Evolutionary conservation across 345 rosid species (phyloP), one percentile per base, ranked within the genome.

Genomic region (Syzygium grande): DNA sequence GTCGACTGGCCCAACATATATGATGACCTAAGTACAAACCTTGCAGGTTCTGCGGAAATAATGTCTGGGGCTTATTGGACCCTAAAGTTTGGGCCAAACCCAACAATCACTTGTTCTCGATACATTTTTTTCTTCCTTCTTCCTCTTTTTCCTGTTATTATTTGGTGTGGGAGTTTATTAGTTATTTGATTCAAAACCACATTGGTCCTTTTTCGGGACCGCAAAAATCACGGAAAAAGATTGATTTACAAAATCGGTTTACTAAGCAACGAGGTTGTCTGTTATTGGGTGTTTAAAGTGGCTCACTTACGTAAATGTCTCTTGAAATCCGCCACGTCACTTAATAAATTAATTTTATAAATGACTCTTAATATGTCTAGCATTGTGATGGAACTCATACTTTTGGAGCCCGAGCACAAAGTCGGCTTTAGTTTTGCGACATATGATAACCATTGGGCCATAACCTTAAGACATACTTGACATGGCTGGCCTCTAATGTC

Each of bases 241-340:
- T 73, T 17, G 80, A 68, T 38, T 23, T 19, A 38, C 25, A 58
- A 58, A 23, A 58, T 23, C 6, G 3, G 12, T 58, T 58, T 58
- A 10, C 49, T 11, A 19, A 73, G 14, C 21, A 14, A 73, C 19
- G 49, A 19, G 9, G 25, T 38, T 73, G 83, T 3, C 11, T 73
- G 49, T 9, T 68, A 68, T 9, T 19, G 25, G 46, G 1, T 68
- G 11, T 73, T 19, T 10, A 21, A 38, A 0, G 4, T 19, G 80
- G 22, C 13, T 73, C 14, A 4, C 2, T 19, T 19, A 8, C 49
- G 21, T 19, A 34, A 73, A 38, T 19, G 13, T 38, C 8, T 5
- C 4, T 0, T 10, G 4, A 0, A 73, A 38, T 73, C 15, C 2
- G 0, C 7, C 49, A 19, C 43, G 1, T 73, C 80, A 4, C 49